Percentiles rank a stretch among this genome's conserved stretches.
Conservation (phyloP, 306 rosid genomes). For the Casuarina cunninghamiana region DNA sequence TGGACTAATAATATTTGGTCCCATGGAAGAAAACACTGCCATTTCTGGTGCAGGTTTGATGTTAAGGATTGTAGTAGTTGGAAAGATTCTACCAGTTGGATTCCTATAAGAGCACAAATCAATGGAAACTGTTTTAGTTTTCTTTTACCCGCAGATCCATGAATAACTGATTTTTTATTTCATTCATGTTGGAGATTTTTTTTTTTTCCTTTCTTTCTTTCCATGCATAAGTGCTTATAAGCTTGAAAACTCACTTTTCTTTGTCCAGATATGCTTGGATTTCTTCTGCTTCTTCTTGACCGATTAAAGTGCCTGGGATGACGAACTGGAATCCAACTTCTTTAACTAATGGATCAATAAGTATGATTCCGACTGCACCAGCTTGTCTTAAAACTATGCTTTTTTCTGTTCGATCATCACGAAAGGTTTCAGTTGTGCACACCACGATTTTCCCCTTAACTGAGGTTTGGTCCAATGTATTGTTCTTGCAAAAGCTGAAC, state of each 20-base stretch:
- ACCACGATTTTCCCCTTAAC: conserved; percentile 64
- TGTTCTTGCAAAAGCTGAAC: conserved; percentile 67
- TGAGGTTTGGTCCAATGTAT: conserved; percentile 46
- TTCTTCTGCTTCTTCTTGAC: conserved; percentile 54
- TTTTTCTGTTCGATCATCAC: conserved; percentile 40
- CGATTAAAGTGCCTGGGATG: conserved; percentile 62
- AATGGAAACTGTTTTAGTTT: neutral
- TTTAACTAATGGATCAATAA: conserved; percentile 56
- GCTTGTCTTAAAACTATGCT: conserved; percentile 44
- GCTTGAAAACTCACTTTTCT: conserved; percentile 51
- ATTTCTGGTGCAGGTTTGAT: conserved; percentile 62
- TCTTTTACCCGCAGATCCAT: conserved; percentile 8
- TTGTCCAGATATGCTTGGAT: conserved; percentile 57
- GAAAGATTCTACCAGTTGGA: conserved; percentile 55
- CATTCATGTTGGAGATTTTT: neutral
- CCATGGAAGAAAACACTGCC: conserved; percentile 65
- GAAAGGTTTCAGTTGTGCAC: conserved; percentile 47
- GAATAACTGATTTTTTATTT: neutral
- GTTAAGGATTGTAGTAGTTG: conserved; percentile 43
- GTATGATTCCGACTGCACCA: conserved; percentile 79
- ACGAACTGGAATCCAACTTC: conserved; percentile 59
- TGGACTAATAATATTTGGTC: conserved; percentile 65
- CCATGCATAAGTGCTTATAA: neutral
- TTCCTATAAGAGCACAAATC: conserved; percentile 37
- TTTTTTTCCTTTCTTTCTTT: neutral